phyloP scores from a whole-genome alignment of 495 filamentous ascomycete species.

The Tuber calosporum region DNA sequence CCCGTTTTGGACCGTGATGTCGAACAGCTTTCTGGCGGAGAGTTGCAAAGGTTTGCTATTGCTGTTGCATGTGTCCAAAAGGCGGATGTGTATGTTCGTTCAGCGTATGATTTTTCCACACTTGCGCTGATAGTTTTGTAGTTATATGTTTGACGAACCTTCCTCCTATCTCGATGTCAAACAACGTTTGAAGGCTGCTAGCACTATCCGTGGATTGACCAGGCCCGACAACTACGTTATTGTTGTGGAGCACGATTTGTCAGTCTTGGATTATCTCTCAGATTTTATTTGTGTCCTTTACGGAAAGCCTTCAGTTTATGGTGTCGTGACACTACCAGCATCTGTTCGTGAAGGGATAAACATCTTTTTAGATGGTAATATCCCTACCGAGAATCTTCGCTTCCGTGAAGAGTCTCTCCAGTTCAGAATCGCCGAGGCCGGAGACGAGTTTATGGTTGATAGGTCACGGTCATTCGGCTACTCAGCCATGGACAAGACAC shows the following conservation, averaged over 20 bases:
- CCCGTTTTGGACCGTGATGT: slow-evolving; percentile 86
- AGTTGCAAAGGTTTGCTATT: slow-evolving; percentile 95
- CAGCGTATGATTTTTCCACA: slow-evolving; percentile 2
- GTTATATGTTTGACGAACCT: slow-evolving; percentile 99
- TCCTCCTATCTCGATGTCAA: slow-evolving; percentile 98
- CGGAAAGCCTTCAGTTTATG: slow-evolving; percentile 87
- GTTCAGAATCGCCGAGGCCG: slow-evolving; percentile 88
- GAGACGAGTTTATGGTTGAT: slow-evolving; percentile 83
- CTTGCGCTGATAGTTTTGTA: slow-evolving; percentile 37
- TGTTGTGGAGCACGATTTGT: slow-evolving; percentile 97
- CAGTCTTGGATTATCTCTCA: slow-evolving; percentile 93
- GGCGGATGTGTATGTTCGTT: slow-evolving; percentile 67
- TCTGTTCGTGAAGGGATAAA: slow-evolving; percentile 99
- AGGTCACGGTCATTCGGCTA: slow-evolving; percentile 78
- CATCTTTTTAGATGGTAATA: slow-evolving; percentile 96
- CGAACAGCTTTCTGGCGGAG: slow-evolving; percentile 83
- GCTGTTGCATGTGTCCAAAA: slow-evolving; percentile 91
- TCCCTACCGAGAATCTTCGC: slow-evolving; percentile 94
- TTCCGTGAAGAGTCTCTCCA: slow-evolving; percentile 96
- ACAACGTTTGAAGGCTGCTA: slow-evolving; percentile 85
- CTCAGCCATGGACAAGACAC: slow-evolving; percentile 85
- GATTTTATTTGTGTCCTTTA: slow-evolving; percentile 98
- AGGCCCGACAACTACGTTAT: slow-evolving; percentile 91
- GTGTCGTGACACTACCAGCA: slow-evolving; percentile 93
- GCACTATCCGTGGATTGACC: slow-evolving; percentile 81